Percentiles rank a stretch among this genome's conserved stretches.
Evolutionary conservation across 2,329 filamentous ascomycete genomes (phyloP).

Genomic region (Nothophaeocryptopus gaeumannii): DNA sequence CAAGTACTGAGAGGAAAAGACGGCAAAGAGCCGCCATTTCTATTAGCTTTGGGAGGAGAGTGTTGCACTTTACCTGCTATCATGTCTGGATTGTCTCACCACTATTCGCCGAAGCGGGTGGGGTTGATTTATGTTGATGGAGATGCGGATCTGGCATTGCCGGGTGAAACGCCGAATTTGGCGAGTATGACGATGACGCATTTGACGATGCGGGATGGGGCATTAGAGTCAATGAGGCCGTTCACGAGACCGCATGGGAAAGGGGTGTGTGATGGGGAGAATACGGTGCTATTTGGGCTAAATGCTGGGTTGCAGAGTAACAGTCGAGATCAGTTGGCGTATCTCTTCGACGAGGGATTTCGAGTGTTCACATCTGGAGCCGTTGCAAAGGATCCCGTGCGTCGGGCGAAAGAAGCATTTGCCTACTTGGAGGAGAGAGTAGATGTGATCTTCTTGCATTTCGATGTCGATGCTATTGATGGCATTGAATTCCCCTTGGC

Average conservation of each 20-base stretch:
- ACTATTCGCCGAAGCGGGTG: not conserved
- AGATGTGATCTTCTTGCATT: slow-evolving; percentile 1
- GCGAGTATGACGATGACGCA: slow-evolving; percentile 8
- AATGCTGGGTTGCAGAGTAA: slow-evolving; percentile 1
- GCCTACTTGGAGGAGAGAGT: not conserved
- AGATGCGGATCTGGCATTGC: not conserved
- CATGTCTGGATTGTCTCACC: not conserved
- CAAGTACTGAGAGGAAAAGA: not conserved
- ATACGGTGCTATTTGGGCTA: not conserved
- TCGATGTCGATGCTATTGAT: slow-evolving; percentile 7
- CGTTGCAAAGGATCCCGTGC: not conserved
- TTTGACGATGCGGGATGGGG: slow-evolving; percentile 2
- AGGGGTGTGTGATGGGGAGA: not conserved
- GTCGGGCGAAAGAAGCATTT: not conserved
- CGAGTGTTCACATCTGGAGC: not conserved
- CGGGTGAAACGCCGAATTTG: not conserved
- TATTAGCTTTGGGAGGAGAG: not conserved
- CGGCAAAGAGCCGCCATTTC: not conserved
- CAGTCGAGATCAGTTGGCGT: slow-evolving; percentile 1
- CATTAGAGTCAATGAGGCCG: not conserved
- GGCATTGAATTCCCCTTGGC: slow-evolving; percentile 3
- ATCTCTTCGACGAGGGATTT: slow-evolving; percentile 5
- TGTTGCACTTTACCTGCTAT: slow-evolving; percentile 1
- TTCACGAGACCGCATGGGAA: slow-evolving; percentile 1
- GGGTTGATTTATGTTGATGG: slow-evolving; percentile 1